Base-by-base conservation (phyloP, 208 protist species). In the Trypanosomatidae sp. region DNA sequence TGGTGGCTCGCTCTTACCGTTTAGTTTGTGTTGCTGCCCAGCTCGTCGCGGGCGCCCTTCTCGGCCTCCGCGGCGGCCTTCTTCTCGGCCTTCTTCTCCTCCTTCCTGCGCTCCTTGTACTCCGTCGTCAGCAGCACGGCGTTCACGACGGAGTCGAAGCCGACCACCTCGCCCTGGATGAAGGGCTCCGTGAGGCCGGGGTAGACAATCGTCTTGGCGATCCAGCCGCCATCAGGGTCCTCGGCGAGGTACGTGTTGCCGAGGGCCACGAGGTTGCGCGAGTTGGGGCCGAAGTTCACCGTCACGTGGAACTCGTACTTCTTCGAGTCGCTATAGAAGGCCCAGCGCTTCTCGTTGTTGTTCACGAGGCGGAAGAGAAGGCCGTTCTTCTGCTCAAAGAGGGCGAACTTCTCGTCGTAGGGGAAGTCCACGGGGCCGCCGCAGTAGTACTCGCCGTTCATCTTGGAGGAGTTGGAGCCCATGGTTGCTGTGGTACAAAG, bases 241-340 rank as follows among this genome's bases (percentile, higher is more conserved):
- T 78, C 71, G 39, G 78, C 60, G n/a, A 88, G 62, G 30, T 73
- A 77, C 13, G 87, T 91, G 66, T 81, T 80, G 43, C 82, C 90
- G 6, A 94, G 79, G 22, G 87, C 66, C 12, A 77, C 68, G 50
- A 94, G 71, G 41, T 89, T 79, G 43, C 68, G 36, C 49, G 74
- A 89, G 66, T 83, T 74, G 53, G 79, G 46, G 78, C 83, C 76
- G 50, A 95, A 95, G 66, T 66, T 81, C 22, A 91, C 83, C 25
- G 73, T 89, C 47, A 95, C 73, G 75, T 91, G 81, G 65, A 95
- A 89, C 55, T 95, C 86, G 71, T 86, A 91, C 53, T 80, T 76
- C 74, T 77, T 86, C 43, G 85, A 86, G 77, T 95, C 91, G 76
- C 90, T 95, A 80, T 95, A 95, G 83, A 85, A 93, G 28, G 83